Base-by-base conservation (phyloP, 164 flowering plant genomes). In the Tetrastigma voinierianum region DNA sequence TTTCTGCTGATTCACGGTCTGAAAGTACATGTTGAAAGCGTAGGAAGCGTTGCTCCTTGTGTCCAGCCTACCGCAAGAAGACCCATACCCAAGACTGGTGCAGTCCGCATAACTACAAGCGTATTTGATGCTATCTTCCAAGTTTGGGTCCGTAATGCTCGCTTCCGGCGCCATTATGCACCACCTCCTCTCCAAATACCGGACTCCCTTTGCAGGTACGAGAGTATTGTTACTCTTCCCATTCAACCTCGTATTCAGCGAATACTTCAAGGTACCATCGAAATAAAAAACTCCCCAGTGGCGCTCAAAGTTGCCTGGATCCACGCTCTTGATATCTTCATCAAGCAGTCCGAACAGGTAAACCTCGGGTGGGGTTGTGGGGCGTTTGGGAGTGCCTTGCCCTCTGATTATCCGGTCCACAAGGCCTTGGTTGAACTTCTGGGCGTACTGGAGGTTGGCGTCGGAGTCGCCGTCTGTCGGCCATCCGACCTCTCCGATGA, bases 401-500 rank as follows among this genome's bases (percentile, higher is more conserved):
- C 91, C 87, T 67, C 54, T 72, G 3, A 61, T 8, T 13, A 91
- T 79, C 0, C 91, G 83, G 59, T 71, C 45, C 46, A 93, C 1
- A 1, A 96, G 78, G 10, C 93, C 97, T 73, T 91, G 97, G 67
- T 88, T 90, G 77, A 96, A 96, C 67, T 74, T 76, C 11, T 75
- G 80, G 1, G 99, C 99, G 18, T 81, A 61, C 4, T 72, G 62
- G 0, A 69, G 10, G 58, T 88, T 89, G 1, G 98, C 98, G 32
- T 77, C 80, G 1, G 70, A 58, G 55, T 81, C 83, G 15, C 98
- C 98, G 54, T 95, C 99, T 0, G 96, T 85, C 0, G 99, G 99
- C 99, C 99, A 90, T 8, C 97, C 97, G 5, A 95, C 76, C 70
- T 92, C 97, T 0, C 97, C 99, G 10, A 95, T 65, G 59, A 95